Base-by-base conservation (phyloP, 768 basidiomycete species). In the Ephemerocybe angulata region DNA sequence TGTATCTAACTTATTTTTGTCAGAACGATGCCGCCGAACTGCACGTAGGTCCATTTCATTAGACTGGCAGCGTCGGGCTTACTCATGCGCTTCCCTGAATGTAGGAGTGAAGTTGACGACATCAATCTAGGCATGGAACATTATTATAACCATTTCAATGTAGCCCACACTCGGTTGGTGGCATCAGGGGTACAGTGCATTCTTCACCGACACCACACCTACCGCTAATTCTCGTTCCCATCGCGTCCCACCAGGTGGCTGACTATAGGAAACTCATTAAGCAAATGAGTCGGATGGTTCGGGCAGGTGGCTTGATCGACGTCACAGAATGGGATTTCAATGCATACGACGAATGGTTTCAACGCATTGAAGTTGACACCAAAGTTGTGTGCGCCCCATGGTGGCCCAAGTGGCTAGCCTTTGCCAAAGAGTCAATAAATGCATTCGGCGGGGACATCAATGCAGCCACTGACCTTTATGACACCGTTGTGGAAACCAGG, bases 51-150 rank as follows among this genome's bases (percentile, higher is more conserved):
- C 27, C 40, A 24, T 24, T 24, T n/a, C n/a, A n/a, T n/a, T n/a
- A n/a, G n/a, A n/a, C n/a, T n/a, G n/a, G n/a, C n/a, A n/a, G n/a
- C n/a, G n/a, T n/a, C n/a, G n/a, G n/a, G n/a, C n/a, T n/a, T n/a
- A n/a, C n/a, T n/a, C n/a, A n/a, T n/a, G n/a, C n/a, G n/a, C n/a
- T n/a, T n/a, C n/a, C 30, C 35, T 28, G 12, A 21, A 21, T 54
- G 15, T 6, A 90, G 88, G 74, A 88, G 85, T 62, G 89, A 92
- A 67, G 80, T 90, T 7, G 90, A 91, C 65, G 90, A 92, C 65
- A 84, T 91, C 65, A 92, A 92, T 69, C 80, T 90, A 17, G 89
- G 90, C 2, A 72, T 92, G 22, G 87, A 90, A 60, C 90, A 92
- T 70, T 90, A 84, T 66, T 88, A 86, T 62, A 84, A 84, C 10